Base-by-base conservation (phyloP, 179 eudicot genomes). In the Patellifolia procumbens region DNA sequence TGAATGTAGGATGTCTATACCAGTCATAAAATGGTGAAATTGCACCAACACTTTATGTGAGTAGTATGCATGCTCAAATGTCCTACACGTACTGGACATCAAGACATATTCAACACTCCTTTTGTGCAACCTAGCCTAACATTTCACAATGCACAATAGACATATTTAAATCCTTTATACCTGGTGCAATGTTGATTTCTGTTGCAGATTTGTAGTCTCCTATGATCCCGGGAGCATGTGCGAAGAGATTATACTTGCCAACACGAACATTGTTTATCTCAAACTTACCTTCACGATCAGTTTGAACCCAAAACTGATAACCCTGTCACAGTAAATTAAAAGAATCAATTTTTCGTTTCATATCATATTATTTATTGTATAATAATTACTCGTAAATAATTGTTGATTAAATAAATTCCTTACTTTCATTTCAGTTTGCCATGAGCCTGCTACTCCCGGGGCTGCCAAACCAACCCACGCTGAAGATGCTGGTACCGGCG, bases 301-400 rank as follows among this genome's bases (percentile, higher is more conserved):
- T 74, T 72, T 81, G 84, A 42, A 72, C 78, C 95, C 95, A 90
- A 42, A 88, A 90, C 64, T 90, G 95, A 84, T 88, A 90, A 29
- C 95, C 92, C 92, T 87, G 81, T 13, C 45, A 8, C 29, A 52
- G 9, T 31, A 39, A 62, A n/a, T n/a, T n/a, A 2, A 31, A 26
- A 65, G 9, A n/a, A 62, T 32, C 16, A 42, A 46, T 55, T 12
- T 17, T 28, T 42, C 37, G 72, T n/a, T 16, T 51, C 39, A 43
- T 22, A 49, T 31, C n/a, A n/a, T 53, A 28, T 37, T 6, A 39
- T 61, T 2, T 5, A 19, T 35, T 15, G 5, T 28, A 5, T 39
- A 39, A 39, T 39, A 26, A 39, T 39, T 39, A 5, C 43, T 1
- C 6, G 12, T 58, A 15, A 32, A 56, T 10, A 12, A 26, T 7